Evolutionary conservation across 192 early-diverging fungal genomes (phyloP).

Genomic region (Backusella tarrabulga): DNA sequence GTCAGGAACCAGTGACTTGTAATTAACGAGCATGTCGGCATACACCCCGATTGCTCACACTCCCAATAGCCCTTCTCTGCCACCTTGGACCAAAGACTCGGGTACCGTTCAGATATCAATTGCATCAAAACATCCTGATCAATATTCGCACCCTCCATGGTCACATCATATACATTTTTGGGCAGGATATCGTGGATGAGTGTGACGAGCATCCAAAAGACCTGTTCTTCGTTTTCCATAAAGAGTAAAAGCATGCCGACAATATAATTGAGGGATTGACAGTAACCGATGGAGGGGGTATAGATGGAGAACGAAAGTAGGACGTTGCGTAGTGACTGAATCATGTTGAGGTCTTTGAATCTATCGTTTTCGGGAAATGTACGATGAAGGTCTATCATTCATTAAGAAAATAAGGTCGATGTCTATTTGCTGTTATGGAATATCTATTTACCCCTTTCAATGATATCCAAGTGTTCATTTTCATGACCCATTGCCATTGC

Average conservation of each 20-base stretch:
- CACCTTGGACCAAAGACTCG: slow-evolving; percentile 41
- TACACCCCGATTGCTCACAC: slow-evolving; percentile 43
- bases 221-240: slow-evolving; percentile 61
- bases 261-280: slow-evolving; percentile 82
- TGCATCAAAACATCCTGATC: slow-evolving; percentile 64
- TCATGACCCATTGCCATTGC: slow-evolving; percentile 43
- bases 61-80: slow-evolving; percentile 40
- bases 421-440: neutral
- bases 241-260: slow-evolving; percentile 74
- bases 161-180: slow-evolving; percentile 69
- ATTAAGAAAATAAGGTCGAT: no score
- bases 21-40: slow-evolving; percentile 66
- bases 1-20: slow-evolving; percentile 85
- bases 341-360: slow-evolving; percentile 51
- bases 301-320: slow-evolving; percentile 71
- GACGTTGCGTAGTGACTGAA: slow-evolving; percentile 62
- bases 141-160: slow-evolving; percentile 70
- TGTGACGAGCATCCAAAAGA: slow-evolving; percentile 76
- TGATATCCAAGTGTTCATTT: slow-evolving; percentile 65
- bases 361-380: slow-evolving; percentile 81
- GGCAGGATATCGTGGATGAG: slow-evolving; percentile 73
- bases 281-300: slow-evolving; percentile 77
- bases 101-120: slow-evolving; percentile 47
- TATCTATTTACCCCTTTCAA: slow-evolving; percentile 59
- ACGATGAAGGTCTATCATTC: slow-evolving; percentile 63